These are phyloP conservation scores for Pseudogymnoascus sp. DNA, from an alignment of 2,329 filamentous ascomycete species.

Conservation along the genomic window DNA sequence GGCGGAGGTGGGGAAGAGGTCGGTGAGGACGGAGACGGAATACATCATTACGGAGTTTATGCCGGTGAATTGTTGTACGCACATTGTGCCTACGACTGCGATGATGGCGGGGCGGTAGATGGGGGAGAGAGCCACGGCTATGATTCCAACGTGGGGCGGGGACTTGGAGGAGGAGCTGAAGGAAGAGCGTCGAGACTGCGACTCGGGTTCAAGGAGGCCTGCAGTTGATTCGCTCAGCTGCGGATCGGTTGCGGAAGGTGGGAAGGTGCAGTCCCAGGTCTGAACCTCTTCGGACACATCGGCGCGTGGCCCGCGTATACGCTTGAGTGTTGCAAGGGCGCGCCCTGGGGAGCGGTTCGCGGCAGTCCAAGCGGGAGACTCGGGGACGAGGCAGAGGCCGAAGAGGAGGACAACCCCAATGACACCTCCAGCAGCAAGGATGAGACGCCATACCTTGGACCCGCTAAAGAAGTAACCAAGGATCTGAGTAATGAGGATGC, in stretches of 20 bases:
- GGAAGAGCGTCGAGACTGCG: constrained; percentile 19
- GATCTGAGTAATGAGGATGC: constrained; percentile 74
- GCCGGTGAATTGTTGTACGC: constrained; percentile 83
- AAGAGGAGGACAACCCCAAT: constrained; percentile 59
- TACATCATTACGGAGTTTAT: constrained; percentile 99
- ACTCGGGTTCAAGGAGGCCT: constrained; percentile 22
- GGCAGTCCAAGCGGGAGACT: constrained; percentile 83
- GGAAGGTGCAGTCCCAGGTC: constrained; percentile 42
- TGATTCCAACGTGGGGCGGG: constrained; percentile 44
- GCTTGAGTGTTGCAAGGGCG: constrained; percentile 61
- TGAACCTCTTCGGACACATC: constrained; percentile 68
- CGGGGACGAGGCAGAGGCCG: constrained; percentile 67
- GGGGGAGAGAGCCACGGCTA: constrained; percentile 57
- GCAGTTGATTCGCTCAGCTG: constrained; percentile 21
- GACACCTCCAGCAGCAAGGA: constrained; percentile 63
- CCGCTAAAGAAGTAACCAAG: constrained; percentile 82
- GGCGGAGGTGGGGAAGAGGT: constrained; percentile 72
- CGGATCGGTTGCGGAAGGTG: constrained; percentile 20
- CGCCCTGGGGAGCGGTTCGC: constrained; percentile 49
- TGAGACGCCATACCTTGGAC: constrained; percentile 71
- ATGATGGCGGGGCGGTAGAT: constrained; percentile 65
- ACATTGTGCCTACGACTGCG: constrained; percentile 83
- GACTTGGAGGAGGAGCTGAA: constrained; percentile 21
- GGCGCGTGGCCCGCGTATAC: constrained; percentile 60
- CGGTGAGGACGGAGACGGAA: constrained; percentile 78